Percentiles rank a stretch among this genome's conserved stretches.
Evolutionary conservation across 768 basidiomycete genomes (phyloP).

Genomic region (Exidia glandulosa): DNA sequence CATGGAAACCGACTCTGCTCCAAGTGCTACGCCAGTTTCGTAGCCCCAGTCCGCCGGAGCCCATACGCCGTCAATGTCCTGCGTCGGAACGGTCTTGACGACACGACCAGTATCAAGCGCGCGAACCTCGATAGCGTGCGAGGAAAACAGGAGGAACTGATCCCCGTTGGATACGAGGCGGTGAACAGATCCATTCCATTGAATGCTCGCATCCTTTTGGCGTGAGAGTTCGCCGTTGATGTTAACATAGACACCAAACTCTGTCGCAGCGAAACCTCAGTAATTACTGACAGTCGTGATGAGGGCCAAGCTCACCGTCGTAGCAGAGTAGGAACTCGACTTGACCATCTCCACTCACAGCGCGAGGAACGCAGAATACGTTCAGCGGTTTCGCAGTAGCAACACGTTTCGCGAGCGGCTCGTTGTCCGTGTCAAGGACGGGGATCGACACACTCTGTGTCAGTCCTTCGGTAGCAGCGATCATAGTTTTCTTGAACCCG

Average conservation of each 20-base stretch:
- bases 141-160: constrained; percentile 24
- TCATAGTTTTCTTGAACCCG: constrained; percentile 36
- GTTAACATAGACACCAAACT: constrained; percentile 29
- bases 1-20: too few relatives aligned
- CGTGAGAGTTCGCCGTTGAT: constrained; percentile 24
- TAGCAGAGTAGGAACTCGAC: constrained; percentile 31
- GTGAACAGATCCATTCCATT: constrained; percentile 29
- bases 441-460: constrained; percentile 21
- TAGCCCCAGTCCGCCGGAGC: too few relatives aligned
- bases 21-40: too few relatives aligned
- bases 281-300: too few relatives aligned
- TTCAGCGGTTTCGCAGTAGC: constrained; percentile 25
- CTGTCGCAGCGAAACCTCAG: constrained; percentile 4
- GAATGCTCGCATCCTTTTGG: constrained; percentile 21
- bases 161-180: constrained; percentile 29
- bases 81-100: too few relatives aligned
- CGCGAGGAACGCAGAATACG: constrained; percentile 22
- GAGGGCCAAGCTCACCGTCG: too few relatives aligned
- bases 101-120: constrained; percentile 16
- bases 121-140: constrained; percentile 25
- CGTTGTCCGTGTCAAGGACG: constrained; percentile 13
- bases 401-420: constrained; percentile 23
- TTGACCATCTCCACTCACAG: constrained; percentile 12
- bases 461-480: constrained; percentile 25
- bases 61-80: too few relatives aligned